Conservation (phyloP, 371 early-diverging fungal species). For the Coemansia sp. region DNA sequence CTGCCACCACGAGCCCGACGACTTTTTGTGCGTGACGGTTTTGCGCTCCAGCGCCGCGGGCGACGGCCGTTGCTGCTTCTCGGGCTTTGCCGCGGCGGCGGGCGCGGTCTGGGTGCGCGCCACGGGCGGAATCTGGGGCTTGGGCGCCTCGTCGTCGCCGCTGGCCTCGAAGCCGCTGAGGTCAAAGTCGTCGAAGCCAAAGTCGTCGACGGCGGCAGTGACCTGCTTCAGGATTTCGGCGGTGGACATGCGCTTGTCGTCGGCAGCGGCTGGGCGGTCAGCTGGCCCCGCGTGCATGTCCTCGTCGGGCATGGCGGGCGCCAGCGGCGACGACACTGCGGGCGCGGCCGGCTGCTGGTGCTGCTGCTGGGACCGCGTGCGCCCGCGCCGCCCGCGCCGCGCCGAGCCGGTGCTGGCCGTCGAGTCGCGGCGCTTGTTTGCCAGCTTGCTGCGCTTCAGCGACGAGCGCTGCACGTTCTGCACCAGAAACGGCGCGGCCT, state of each 20-base stretch:
- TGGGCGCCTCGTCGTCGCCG: not conserved
- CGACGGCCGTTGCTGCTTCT: constrained; percentile 1
- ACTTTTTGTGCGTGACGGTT: constrained; percentile 43
- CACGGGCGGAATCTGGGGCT: not conserved
- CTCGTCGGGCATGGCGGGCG: constrained; percentile 2
- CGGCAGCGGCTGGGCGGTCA: not conserved
- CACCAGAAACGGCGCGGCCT: constrained; percentile 43
- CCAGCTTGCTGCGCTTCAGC: constrained; percentile 53
- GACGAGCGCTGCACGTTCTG: constrained; percentile 44
- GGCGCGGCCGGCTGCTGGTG: constrained; percentile 18
- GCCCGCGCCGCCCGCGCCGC: constrained; percentile 5
- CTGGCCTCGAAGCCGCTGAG: constrained; percentile 18
- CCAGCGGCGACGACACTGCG: constrained; percentile 35
- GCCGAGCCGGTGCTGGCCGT: constrained; percentile 22
- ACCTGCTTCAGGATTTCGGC: constrained; percentile 46
- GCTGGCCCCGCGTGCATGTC: constrained; percentile 10
- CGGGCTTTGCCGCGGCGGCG: not conserved
- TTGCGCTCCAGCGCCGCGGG: constrained; percentile 10
- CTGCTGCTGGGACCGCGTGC: not conserved
- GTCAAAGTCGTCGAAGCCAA: constrained; percentile 43
- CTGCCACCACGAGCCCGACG: constrained; percentile 43
- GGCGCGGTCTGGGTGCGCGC: not conserved
- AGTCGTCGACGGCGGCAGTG: constrained; percentile 40
- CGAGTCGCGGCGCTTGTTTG: constrained; percentile 51
- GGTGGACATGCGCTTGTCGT: constrained; percentile 30